Conservation (phyloP, 805 yeast genomes). For the Wickerhamomyces subpelliculosus region DNA sequence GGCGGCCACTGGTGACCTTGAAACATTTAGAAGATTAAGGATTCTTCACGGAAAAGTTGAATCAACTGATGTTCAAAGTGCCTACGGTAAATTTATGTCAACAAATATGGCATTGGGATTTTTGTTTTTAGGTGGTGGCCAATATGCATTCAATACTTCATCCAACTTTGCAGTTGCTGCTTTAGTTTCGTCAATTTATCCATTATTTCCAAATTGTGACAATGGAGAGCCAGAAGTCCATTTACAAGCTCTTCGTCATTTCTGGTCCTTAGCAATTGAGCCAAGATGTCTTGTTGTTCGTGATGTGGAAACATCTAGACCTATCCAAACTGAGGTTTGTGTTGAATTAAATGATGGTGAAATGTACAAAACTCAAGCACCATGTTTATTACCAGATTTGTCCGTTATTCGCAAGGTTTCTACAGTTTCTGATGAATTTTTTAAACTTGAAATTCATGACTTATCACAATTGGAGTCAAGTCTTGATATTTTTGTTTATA, state of each 20-base stretch:
- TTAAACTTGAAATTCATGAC: slow-evolving; percentile 38
- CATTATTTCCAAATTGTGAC: slow-evolving; percentile 50
- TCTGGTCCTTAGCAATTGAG: slow-evolving; percentile 83
- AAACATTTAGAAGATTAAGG: slow-evolving; percentile 65
- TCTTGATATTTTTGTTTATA: slow-evolving; percentile 39
- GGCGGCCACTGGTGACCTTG: slow-evolving; percentile 91
- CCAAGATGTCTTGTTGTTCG: slow-evolving; percentile 75
- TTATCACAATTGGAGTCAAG: slow-evolving; percentile 25
- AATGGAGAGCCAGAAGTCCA: slow-evolving; percentile 48
- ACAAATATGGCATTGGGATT: slow-evolving; percentile 81
- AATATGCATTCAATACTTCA: slow-evolving; percentile 60
- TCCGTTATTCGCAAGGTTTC: slow-evolving; percentile 40
- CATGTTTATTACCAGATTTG: slow-evolving; percentile 63
- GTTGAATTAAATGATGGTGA: slow-evolving; percentile 31
- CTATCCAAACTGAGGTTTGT: slow-evolving; percentile 40
- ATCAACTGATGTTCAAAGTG: slow-evolving; percentile 16
- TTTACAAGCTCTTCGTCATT: slow-evolving; percentile 78
- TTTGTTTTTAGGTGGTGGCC: slow-evolving; percentile 88
- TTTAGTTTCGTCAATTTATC: slow-evolving; percentile 70
- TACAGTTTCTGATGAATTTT: slow-evolving; percentile 42
- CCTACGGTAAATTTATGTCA: slow-evolving; percentile 70
- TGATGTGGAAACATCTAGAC: slow-evolving; percentile 54
- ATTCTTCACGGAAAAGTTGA: slow-evolving; percentile 47
- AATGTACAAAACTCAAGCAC: slow-evolving; percentile 36
- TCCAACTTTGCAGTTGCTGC: slow-evolving; percentile 62